Evolutionary conservation across 73 alveolate species (phyloP).

Genomic region (Breviolum minutum): DNA sequence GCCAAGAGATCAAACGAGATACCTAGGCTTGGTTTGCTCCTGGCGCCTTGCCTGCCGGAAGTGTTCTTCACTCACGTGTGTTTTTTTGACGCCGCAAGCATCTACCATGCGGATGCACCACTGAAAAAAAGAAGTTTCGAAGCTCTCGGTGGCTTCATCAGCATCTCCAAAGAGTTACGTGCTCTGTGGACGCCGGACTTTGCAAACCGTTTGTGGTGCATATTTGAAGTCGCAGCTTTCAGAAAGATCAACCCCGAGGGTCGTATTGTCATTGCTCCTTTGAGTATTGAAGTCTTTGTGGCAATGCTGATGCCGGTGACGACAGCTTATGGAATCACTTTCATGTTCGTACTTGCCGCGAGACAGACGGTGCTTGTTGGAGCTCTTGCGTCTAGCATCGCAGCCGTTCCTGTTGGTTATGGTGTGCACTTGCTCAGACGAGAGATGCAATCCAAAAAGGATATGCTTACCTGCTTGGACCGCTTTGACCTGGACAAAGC

Average conservation of each 20-base stretch:
- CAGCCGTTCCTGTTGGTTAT: neutral
- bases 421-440: constrained; percentile 28
- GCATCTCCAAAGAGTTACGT: constrained; percentile 10
- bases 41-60: neutral
- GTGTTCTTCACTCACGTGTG: neutral
- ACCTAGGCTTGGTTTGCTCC: constrained; percentile 6
- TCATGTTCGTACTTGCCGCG: neutral
- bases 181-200: neutral
- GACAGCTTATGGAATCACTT: neutral
- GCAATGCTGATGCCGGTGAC: neutral
- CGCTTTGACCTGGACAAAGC: neutral
- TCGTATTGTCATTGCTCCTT: neutral
- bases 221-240: neutral
- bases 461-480: neutral
- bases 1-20: neutral
- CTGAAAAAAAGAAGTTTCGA: neutral
- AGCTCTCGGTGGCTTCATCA: neutral
- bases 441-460: constrained; percentile 13
- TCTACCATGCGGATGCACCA: neutral
- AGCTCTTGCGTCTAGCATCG: neutral
- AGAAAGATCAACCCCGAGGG: neutral
- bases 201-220: neutral
- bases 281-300: neutral
- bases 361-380: constrained; percentile 4
- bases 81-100: neutral